Conservation (phyloP, 2,329 filamentous ascomycete genomes). For the Rutstroemia sp. region DNA sequence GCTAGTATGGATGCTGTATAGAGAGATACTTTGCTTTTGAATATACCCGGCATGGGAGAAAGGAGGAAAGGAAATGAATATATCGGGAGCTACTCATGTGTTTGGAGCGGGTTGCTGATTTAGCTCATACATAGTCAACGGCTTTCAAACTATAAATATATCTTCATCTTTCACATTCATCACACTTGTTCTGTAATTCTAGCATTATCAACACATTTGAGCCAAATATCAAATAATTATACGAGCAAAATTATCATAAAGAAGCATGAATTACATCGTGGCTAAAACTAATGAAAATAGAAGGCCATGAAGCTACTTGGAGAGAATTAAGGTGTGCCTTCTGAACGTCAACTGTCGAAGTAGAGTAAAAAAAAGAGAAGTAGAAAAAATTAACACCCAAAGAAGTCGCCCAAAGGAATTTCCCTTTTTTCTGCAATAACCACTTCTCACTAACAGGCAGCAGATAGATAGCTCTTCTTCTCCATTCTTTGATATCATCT, state of each 20-base stretch:
- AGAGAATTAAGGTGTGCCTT: slow-evolving; percentile 13
- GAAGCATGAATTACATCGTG: slow-evolving; percentile 31
- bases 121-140: not conserved
- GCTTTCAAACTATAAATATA: not conserved
- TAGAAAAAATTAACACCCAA: slow-evolving; percentile 11
- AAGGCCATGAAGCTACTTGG: slow-evolving; percentile 16
- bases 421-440: not conserved
- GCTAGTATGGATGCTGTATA: slow-evolving; percentile 68
- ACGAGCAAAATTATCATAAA: slow-evolving; percentile 8
- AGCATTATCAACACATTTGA: not conserved
- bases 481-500: slow-evolving; percentile 9
- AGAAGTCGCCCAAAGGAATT: not conserved
- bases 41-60: not conserved
- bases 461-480: slow-evolving; percentile 13
- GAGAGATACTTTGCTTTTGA: not conserved
- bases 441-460: slow-evolving; percentile 22
- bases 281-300: slow-evolving; percentile 27
- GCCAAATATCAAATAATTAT: not conserved
- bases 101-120: not conserved
- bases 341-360: slow-evolving; percentile 10
- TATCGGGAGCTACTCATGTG: not conserved
- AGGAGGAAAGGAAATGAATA: not conserved
- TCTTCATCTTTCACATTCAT: not conserved
- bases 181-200: not conserved
- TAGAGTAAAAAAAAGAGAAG: slow-evolving; percentile 19